Evolutionary conservation across 2,329 filamentous ascomycete genomes (phyloP), one percentile per base, ranked within the genome.

Genomic region (Lithohypha guttulata): DNA sequence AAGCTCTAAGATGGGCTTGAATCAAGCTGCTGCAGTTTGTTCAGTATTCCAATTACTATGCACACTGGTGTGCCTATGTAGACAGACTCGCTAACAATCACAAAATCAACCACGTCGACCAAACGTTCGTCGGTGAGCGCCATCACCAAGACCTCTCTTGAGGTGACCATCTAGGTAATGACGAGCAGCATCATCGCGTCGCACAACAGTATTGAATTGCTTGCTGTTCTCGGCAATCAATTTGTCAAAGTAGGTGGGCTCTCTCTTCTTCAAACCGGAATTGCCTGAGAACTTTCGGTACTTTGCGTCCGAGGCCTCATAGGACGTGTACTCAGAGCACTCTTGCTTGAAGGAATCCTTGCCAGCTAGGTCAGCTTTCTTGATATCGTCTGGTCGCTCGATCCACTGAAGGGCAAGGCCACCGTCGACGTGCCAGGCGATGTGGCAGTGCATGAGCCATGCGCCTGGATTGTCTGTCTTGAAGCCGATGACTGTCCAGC

Each of bases 371-470:
- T 21, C 21, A 1, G 21, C 14, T 21, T 42, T 11, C 9, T 21
- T 13, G 23, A 51, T 51, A 13, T 40, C 40, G 17, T 23, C 33
- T 2, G 49, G 49, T 25, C 42, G 41, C 32, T 51, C 49, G 17
- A 51, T 31, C 41, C 43, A 51, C 34, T 75, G 67, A 26, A 75
- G 56, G 13, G 62, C 64, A 21, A 85, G 66, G n/a, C 81, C 81
- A 2, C 75, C 75, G 1, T 70, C 62, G 41, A 83, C 65, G 54
- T 85, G 81, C 81, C 80, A 89, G 53, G 84, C 81, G 37, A 87
- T 80, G 56, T 89, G 83, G 59, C 82, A 87, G 59, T 86, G 82
- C 62, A 86, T 82, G 2, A 81, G 58, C 77, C 77, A 82, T 14
- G 81, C 64, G 23, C 73, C 62, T 2, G 62, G 62, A 41, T 64